Conservation (phyloP, 2,329 filamentous ascomycete species). For the Cladobotryum mycophilum region DNA sequence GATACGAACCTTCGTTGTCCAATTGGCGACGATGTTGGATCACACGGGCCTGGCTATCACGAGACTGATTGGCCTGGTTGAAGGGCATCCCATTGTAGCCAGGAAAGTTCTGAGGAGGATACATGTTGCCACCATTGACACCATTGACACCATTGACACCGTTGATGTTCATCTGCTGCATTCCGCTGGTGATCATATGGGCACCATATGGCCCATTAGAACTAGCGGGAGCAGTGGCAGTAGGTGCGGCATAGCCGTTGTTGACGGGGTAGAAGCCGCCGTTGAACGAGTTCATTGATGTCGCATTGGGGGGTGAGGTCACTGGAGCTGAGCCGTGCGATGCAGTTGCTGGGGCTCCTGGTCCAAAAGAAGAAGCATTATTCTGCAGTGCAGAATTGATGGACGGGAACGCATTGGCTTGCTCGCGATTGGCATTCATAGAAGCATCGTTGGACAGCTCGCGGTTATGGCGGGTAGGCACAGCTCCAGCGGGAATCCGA, state of each 20-base stretch:
- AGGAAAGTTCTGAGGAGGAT: conserved; percentile 51
- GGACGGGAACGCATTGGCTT: conserved; percentile 46
- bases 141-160: conserved; percentile 47
- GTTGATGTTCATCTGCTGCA: conserved; percentile 59
- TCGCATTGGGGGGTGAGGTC: conserved; percentile 19
- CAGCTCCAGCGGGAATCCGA: conserved; percentile 63
- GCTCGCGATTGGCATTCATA: conserved; percentile 36
- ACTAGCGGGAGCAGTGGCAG: conserved; percentile 17
- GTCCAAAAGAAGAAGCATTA: conserved; percentile 72
- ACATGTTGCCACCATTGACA: conserved; percentile 38
- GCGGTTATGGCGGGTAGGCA: conserved; percentile 64
- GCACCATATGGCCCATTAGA: conserved; percentile 21
- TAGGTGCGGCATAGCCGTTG: conserved; percentile 23
- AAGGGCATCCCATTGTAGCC: conserved; percentile 49
- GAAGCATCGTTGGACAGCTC: conserved; percentile 55
- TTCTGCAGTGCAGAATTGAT: conserved; percentile 71
- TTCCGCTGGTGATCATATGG: conserved; percentile 57
- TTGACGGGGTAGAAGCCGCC: conserved; percentile 27
- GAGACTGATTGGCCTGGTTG: conserved; percentile 47
- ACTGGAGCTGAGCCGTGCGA: conserved; percentile 21
- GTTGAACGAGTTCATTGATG: conserved; percentile 23
- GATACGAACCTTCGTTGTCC: conserved; percentile 59
- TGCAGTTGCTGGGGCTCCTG: conserved; percentile 35
- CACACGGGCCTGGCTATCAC: conserved; percentile 70
- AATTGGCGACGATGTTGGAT: conserved; percentile 70